phyloP scores from a whole-genome alignment of 1,284 basidiomycete species.

The Ceratobasidium sp. region DNA sequence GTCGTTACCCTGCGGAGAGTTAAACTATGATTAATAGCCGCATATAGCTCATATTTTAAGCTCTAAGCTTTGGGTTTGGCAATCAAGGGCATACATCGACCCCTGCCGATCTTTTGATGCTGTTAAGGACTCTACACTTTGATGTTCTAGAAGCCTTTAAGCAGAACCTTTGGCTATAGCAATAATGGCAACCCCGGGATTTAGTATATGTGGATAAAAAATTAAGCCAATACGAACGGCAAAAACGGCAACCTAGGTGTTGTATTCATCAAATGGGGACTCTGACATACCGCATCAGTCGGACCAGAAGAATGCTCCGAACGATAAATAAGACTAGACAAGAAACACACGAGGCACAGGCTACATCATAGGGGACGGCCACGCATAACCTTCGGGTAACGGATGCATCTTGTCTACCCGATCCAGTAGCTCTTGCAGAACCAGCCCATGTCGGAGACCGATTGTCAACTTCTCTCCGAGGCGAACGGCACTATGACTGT shows the following conservation, averaged over 20 bases:
- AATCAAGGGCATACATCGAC: slow-evolving; percentile 11
- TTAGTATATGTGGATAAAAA: slow-evolving; percentile 2
- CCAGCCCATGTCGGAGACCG: slow-evolving; percentile 33
- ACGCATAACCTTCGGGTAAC: slow-evolving; percentile 33
- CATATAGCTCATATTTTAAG: slow-evolving; percentile 7
- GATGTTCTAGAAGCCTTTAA: background rate
- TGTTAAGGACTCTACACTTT: background rate
- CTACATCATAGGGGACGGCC: slow-evolving; percentile 37
- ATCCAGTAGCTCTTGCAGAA: slow-evolving; percentile 32
- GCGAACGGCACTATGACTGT: slow-evolving; percentile 39
- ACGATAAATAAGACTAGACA: background rate
- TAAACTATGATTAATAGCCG: background rate
- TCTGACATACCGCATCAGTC: slow-evolving; percentile 7
- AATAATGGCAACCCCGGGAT: background rate
- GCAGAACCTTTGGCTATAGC: background rate
- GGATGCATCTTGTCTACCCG: slow-evolving; percentile 43
- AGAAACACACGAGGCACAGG: background rate
- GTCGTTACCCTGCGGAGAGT: background rate
- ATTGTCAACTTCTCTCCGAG: slow-evolving; percentile 37
- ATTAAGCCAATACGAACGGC: background rate
- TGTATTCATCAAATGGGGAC: slow-evolving; percentile 9
- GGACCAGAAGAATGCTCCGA: slow-evolving; percentile 2
- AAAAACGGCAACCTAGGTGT: slow-evolving; percentile 17
- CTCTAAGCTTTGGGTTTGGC: slow-evolving; percentile 9
- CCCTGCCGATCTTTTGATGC: slow-evolving; percentile 16